Conservation (phyloP, 202 grass and related monocot species). For the Hordeum pubiflorum region DNA sequence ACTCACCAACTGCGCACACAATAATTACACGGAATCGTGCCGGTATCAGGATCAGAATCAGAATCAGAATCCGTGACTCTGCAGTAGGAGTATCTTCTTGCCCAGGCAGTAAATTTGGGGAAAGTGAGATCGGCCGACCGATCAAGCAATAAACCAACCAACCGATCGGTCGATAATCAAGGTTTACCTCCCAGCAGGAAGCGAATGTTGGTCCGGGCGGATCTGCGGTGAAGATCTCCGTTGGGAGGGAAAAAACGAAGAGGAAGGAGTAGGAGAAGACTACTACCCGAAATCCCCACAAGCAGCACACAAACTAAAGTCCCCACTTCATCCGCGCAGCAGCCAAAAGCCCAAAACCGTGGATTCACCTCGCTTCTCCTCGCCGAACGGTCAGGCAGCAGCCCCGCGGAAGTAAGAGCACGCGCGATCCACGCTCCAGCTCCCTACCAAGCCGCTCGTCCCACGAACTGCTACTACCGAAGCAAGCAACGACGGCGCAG, state of each 20-base stretch:
- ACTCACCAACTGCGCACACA: neutral
- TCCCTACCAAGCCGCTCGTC: neutral
- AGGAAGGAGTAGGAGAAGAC: neutral
- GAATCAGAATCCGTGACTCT: neutral
- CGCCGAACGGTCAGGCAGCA: neutral
- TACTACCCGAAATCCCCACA: neutral
- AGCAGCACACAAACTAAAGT: neutral
- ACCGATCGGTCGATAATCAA: neutral
- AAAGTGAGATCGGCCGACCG: neutral
- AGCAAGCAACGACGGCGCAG: neutral
- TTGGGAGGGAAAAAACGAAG: neutral
- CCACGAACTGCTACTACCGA: neutral
- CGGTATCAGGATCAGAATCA: neutral
- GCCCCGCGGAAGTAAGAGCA: neutral
- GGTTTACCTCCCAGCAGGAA: neutral
- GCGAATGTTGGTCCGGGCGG: neutral
- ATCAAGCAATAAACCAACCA: neutral
- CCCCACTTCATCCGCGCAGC: neutral
- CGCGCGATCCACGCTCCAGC: constrained; percentile 1
- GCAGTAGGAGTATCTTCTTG: neutral
- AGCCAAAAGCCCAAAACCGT: neutral
- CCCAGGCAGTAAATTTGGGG: constrained; percentile 6
- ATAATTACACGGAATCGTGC: neutral
- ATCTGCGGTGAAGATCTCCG: neutral
- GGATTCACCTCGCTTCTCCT: neutral